A percentile compares a stretch with the other conserved stretches of the same genome.
Evolutionary conservation across 176 grass and related monocot genomes (phyloP).

Genomic region (Miscanthus lutarioriparius): DNA sequence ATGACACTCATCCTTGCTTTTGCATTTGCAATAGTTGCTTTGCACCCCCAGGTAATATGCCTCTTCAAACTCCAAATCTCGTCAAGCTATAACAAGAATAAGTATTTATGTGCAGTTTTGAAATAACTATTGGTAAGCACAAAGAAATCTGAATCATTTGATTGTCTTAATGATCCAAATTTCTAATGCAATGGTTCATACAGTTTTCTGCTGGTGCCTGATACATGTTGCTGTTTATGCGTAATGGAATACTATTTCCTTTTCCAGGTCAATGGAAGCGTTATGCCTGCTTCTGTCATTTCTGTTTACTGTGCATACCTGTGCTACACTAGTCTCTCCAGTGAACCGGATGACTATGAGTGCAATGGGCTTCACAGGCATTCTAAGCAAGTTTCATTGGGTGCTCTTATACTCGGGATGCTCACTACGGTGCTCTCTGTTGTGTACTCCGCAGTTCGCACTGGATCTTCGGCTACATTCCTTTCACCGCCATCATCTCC

Average conservation of each 20-base stretch:
- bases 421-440: conserved; percentile 94
- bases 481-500: conserved; percentile 86
- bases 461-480: conserved; percentile 93
- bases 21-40: conserved; percentile 76
- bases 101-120: background rate
- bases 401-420: conserved; percentile 85
- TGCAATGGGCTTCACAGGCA: conserved; percentile 93
- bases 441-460: conserved; percentile 89
- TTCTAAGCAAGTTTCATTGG: conserved; percentile 77
- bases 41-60: conserved; percentile 77
- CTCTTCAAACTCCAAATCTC: background rate
- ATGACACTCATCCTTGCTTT: conserved; percentile 96
- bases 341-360: conserved; percentile 77
- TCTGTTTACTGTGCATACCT: conserved; percentile 87
- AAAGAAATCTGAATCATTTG: background rate
- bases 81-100: background rate
- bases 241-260: conserved; percentile 9
- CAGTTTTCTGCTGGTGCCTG: background rate
- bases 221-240: background rate
- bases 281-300: conserved; percentile 84
- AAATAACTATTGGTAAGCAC: conserved; percentile 9
- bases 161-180: conserved; percentile 2
- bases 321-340: conserved; percentile 83
- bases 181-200: background rate
- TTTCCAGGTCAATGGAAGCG: conserved; percentile 84